These are phyloP conservation scores for Quercus tomentella DNA, from an alignment of 331 rosid genomes.

Conservation along the genomic window DNA sequence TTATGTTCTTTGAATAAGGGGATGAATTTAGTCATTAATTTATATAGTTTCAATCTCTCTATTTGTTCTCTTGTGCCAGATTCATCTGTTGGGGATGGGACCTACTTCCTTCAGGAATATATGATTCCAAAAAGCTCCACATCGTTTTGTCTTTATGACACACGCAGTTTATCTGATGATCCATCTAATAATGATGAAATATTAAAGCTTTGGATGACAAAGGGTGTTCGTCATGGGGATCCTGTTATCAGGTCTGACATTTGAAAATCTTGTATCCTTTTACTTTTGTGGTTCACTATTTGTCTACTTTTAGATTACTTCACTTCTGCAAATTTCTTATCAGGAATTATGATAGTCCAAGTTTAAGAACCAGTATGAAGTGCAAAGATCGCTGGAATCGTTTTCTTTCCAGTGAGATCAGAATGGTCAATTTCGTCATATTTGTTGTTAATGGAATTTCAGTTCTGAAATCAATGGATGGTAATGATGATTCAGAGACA, in stretches of 20 bases:
- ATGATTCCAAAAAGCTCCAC: conserved; percentile 68
- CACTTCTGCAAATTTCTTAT: conserved; percentile 26
- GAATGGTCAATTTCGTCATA: conserved; percentile 66
- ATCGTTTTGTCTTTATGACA: conserved; percentile 73
- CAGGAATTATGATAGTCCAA: conserved; percentile 53
- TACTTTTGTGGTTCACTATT: conserved; percentile 9
- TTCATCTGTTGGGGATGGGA: conserved; percentile 65
- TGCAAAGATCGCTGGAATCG: conserved; percentile 37
- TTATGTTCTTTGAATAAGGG: conserved; percentile 3
- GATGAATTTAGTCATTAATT: not conserved
- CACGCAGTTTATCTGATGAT: conserved; percentile 61
- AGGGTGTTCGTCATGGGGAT: conserved; percentile 73
- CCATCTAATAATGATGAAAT: conserved; percentile 37
- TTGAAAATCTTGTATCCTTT: conserved; percentile 3
- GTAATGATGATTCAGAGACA: conserved; percentile 27
- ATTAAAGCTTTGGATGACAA: conserved; percentile 64
- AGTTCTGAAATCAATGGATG: conserved; percentile 54
- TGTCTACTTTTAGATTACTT: conserved; percentile 5
- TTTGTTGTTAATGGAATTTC: conserved; percentile 62
- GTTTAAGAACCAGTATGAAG: conserved; percentile 41
- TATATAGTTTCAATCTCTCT: not conserved
- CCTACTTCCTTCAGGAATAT: conserved; percentile 76
- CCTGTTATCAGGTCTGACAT: conserved; percentile 58
- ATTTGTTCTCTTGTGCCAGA: conserved; percentile 34
- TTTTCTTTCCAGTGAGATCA: conserved; percentile 32